Evolutionary conservation across 78 protist genomes (phyloP), one percentile per base, ranked within the genome.

Genomic region (Cavenderia fasciculata): DNA sequence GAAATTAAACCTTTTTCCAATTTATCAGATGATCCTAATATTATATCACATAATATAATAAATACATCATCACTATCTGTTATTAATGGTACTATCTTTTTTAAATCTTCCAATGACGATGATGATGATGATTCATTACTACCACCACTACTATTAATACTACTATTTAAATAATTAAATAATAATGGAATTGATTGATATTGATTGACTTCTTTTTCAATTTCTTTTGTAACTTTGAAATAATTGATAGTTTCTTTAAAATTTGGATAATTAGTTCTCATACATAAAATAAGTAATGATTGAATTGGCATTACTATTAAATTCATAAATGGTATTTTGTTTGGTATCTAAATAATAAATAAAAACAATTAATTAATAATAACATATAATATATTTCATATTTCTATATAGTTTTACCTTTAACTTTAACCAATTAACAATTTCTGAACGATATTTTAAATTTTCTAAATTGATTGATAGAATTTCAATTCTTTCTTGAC

Each of bases 231-330:
- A 27, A 41, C 29, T 12, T 63, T 18, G 44, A 51, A 79, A 56
- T 79, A 68, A 36, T 51, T 23, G 2, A 66, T 3, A 11, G 66
- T 27, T 8, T 29, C 3, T 54, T 79, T 33, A 68, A 79, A 40
- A 56, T 66, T 51, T 44, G 88, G 88, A 79, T 66, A 79, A 54
- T 79, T 51, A 6, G 77, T 66, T 54, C 88, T 47, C 88, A 79
- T 66, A 3, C 68, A 56, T 73, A 79, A 66, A 23, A 49, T 54
- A 12, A 79, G 2, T 56, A 79, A 56, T 66, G 88, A 79, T 34
- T 79, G 44, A 40, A 66, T 63, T 79, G 88, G 88, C 88, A 79
- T 79, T 29, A 79, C 38, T 14, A 79, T 63, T 43, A 79, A 66
- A n/a, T 57, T 21, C 88, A 79, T 79, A 54, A 79, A 79, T 79